These are phyloP conservation scores for Colletotrichum siamense DNA, from an alignment of 2,329 filamentous ascomycete genomes.

Conservation along the genomic window DNA sequence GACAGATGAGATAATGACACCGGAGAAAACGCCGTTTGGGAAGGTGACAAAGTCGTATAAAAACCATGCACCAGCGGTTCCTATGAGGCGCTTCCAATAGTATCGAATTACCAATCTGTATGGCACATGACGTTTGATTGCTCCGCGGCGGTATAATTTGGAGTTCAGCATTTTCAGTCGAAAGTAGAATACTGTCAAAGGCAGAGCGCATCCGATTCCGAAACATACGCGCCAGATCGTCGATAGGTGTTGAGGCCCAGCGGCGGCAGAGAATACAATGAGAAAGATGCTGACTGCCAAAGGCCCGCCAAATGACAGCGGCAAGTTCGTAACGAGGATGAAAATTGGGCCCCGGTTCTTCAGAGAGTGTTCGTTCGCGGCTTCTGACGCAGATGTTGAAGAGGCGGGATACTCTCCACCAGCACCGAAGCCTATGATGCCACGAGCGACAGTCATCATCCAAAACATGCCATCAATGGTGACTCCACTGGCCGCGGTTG, in stretches of 20 bases:
- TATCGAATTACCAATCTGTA: conserved; percentile 54
- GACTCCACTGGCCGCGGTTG: conserved; percentile 48
- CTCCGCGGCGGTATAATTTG: conserved; percentile 55
- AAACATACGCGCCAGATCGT: conserved; percentile 56
- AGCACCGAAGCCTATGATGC: conserved; percentile 53
- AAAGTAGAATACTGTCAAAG: conserved; percentile 61
- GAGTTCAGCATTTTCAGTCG: conserved; percentile 58
- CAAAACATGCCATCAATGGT: conserved; percentile 56
- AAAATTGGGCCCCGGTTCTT: conserved; percentile 45
- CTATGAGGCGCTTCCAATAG: conserved; percentile 60
- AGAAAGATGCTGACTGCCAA: conserved; percentile 50
- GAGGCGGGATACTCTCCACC: conserved; percentile 53
- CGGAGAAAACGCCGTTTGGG: conserved; percentile 52
- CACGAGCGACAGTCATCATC: conserved; percentile 56
- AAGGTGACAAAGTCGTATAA: conserved; percentile 56
- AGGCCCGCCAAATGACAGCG: conserved; percentile 35
- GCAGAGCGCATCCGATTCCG: conserved; percentile 52
- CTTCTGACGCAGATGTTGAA: conserved; percentile 50
- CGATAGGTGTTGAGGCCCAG: conserved; percentile 36
- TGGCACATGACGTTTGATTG: conserved; percentile 57
- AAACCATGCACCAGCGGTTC: conserved; percentile 62
- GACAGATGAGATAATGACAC: conserved; percentile 45
- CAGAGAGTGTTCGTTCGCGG: conserved; percentile 49
- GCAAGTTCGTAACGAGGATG: conserved; percentile 50
- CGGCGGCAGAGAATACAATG: conserved; percentile 44